Evolutionary conservation across 208 protist genomes (phyloP).

Genomic region (Leishmania aethiopica): DNA sequence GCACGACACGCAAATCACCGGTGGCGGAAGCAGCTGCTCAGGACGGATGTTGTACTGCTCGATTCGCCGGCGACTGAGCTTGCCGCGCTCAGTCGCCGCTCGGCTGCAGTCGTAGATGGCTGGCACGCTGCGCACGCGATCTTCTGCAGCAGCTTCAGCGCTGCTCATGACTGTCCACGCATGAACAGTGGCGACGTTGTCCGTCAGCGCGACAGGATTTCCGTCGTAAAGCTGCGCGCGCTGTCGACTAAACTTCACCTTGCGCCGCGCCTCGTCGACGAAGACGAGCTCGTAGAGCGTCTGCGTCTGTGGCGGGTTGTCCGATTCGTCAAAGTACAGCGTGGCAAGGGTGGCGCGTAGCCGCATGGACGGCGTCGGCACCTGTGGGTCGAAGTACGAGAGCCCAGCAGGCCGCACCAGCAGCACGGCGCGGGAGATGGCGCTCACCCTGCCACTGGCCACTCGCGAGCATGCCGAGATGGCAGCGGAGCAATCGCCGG

Average conservation of each 20-base stretch:
- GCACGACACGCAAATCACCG: conserved; percentile 76
- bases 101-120: conserved; percentile 76
- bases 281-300: conserved; percentile 79
- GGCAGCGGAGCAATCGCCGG: neutral
- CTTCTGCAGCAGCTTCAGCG: conserved; percentile 5
- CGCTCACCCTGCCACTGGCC: conserved; percentile 33
- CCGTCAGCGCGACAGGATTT: conserved; percentile 45
- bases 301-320: conserved; percentile 51
- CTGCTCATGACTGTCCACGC: conserved; percentile 64
- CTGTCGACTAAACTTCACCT: conserved; percentile 60
- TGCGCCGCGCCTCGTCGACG: conserved; percentile 52
- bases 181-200: conserved; percentile 72
- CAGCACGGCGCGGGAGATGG: conserved; percentile 47
- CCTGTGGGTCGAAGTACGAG: conserved; percentile 63
- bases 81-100: conserved; percentile 36
- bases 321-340: conserved; percentile 82
- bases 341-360: conserved; percentile 51
- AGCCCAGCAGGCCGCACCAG: conserved; percentile 53
- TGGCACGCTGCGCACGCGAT: conserved; percentile 57
- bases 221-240: conserved; percentile 51
- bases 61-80: conserved; percentile 30
- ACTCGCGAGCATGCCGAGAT: neutral
- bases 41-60: conserved; percentile 29
- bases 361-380: conserved; percentile 60
- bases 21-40: conserved; percentile 56